Base-by-base conservation (phyloP, 176 grass and related monocot species). In the Hordeum marinum region DNA sequence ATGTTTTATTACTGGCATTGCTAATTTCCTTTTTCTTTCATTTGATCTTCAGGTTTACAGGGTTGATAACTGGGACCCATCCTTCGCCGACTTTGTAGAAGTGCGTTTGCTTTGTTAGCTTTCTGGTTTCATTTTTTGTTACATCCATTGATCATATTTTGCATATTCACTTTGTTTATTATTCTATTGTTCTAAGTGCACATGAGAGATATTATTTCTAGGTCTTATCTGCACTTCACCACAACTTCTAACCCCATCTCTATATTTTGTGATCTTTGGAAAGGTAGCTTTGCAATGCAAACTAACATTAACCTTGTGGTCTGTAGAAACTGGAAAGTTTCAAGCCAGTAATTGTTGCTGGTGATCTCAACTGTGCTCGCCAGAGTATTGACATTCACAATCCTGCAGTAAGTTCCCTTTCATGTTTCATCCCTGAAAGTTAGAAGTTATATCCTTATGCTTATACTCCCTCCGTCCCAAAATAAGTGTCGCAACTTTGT, bases 331-430 rank as follows among this genome's bases (percentile, higher is more conserved):
- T 98, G 85, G 91, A 98, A 83, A 86, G 82, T 79, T 92, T 83
- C 35, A 98, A 95, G 83, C 91, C 87, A 60, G 93, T 94, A 74
- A 92, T 95, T 90, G 65, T 98, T 84, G 92, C 83, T 52, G 93
- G 95, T 45, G 95, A 95, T 81, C 91, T 98, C 58, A 95, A 95
- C 50, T 89, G 83, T 88, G 91, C 91, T 71, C 80, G 66, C 63
- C 76, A 98, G 74, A 92, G 84, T 78, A 98, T 95, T 40, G 95
- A 98, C 83, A 98, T 98, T 62, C 92, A 82, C 63, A 88, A 98
- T 84, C 95, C 95, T 90, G 72, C 87, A 21, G 95, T 98, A 87
- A 92, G 87, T 63, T 42, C 41, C 63, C 41, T 68, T 61, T 52
- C 74, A 64, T 67, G 35, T 68, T 61, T 52, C 74, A 64, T 67